Percentiles rank a stretch among this genome's conserved stretches.
Conservation (phyloP, 495 filamentous ascomycete species). For the Elasticomyces elasticus region DNA sequence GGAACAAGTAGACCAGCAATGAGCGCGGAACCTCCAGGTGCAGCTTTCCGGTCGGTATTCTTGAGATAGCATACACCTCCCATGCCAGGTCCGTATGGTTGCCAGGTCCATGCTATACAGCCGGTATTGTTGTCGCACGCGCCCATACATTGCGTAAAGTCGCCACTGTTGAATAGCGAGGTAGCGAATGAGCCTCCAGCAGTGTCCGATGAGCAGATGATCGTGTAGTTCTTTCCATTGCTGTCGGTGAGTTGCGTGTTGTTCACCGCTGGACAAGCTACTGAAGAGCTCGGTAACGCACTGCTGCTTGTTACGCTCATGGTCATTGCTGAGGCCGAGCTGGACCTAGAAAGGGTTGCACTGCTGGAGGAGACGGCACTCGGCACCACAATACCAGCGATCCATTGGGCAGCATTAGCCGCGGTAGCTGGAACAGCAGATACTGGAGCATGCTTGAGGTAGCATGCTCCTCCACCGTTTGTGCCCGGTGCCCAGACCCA, state of each 20-base stretch:
- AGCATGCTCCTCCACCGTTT: background rate
- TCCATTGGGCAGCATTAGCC: background rate
- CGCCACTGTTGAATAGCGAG: background rate
- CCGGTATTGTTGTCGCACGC: background rate
- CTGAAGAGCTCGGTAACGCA: background rate
- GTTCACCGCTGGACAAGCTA: constrained; percentile 1
- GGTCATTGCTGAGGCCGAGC: background rate
- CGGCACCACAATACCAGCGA: background rate
- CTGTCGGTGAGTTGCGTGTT: constrained; percentile 6
- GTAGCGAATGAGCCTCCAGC: background rate
- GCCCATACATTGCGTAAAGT: constrained; percentile 4
- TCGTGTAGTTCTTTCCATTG: constrained; percentile 7
- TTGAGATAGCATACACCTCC: constrained; percentile 10
- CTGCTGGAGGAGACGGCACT: background rate
- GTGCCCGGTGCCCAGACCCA: background rate
- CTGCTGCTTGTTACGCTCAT: background rate
- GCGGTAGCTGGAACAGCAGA: background rate
- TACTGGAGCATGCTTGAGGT: background rate
- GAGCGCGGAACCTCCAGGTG: background rate
- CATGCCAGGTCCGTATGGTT: background rate
- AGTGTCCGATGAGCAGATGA: background rate
- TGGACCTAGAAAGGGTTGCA: too few species aligned
- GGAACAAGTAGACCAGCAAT: background rate
- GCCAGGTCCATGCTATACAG: constrained; percentile 4
- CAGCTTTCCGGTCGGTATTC: background rate